These are phyloP conservation scores for Boletellus deceptivus DNA, from an alignment of 1,284 basidiomycete genomes.

Conservation along the genomic window DNA sequence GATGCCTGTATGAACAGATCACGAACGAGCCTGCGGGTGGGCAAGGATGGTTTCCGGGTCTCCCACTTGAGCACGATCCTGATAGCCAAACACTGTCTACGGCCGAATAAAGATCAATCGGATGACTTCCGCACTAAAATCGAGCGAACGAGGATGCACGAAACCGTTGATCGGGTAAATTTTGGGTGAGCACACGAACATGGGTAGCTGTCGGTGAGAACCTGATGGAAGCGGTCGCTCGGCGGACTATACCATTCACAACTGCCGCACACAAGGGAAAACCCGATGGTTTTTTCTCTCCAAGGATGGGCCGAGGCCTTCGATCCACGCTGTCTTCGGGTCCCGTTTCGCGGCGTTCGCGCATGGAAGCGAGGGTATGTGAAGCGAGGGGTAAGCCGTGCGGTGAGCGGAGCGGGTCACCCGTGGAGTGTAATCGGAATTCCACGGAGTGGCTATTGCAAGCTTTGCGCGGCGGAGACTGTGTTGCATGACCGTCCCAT, in stretches of 20 bases:
- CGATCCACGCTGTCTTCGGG: conserved; percentile 21
- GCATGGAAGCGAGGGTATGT: conserved; percentile 21
- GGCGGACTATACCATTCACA: neutral
- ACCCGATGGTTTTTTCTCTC: neutral
- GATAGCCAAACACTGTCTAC: neutral
- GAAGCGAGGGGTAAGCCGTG: conserved; percentile 18
- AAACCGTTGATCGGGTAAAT: conserved; percentile 10
- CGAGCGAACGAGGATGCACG: neutral
- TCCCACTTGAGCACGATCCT: neutral
- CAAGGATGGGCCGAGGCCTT: conserved; percentile 14
- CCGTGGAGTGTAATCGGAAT: conserved; percentile 16
- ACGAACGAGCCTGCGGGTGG: too few species aligned
- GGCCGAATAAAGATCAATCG: neutral
- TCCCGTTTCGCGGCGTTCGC: conserved; percentile 18
- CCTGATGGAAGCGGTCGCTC: conserved; percentile 11
- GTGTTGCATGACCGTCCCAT: neutral
- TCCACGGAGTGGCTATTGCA: conserved; percentile 24
- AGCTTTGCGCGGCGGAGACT: conserved; percentile 4
- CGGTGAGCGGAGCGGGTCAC: conserved; percentile 5
- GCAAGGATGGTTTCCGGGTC: neutral
- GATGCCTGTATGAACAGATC: too few species aligned
- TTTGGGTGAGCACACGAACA: conserved; percentile 3
- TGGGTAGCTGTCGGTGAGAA: conserved; percentile 8
- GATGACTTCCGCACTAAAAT: conserved; percentile 4
- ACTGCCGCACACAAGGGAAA: conserved; percentile 9